Conservation (phyloP, 202 grass and related monocot genomes). For the Digitaria exilis region DNA sequence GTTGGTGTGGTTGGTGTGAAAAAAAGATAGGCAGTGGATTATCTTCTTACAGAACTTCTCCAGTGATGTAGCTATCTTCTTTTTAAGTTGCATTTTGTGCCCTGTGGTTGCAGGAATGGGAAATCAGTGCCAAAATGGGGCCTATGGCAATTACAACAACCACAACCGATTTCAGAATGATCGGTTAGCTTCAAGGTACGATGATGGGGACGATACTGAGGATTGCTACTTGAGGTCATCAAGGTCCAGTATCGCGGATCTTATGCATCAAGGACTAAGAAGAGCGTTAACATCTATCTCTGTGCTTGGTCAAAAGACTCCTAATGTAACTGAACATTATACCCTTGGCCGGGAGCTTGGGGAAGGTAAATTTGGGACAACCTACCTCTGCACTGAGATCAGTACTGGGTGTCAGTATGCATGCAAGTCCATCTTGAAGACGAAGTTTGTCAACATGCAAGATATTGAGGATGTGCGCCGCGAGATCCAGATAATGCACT, state of each 20-base stretch:
- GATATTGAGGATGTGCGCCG: constrained; percentile 59
- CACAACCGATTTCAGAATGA: constrained; percentile 26
- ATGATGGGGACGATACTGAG: neutral
- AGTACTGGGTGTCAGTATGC: constrained; percentile 48
- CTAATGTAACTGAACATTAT: constrained; percentile 46
- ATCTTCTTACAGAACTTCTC: neutral
- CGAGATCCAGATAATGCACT: constrained; percentile 62
- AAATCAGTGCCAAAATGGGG: constrained; percentile 44
- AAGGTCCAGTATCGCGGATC: constrained; percentile 10
- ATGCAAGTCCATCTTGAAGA: constrained; percentile 57
- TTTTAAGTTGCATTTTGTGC: neutral
- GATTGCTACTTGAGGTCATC: constrained; percentile 20
- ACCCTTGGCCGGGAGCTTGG: constrained; percentile 48
- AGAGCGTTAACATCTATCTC: neutral
- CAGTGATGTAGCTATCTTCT: neutral
- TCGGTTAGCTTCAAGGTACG: constrained; percentile 7
- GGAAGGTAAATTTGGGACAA: constrained; percentile 46
- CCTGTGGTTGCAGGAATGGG: constrained; percentile 28
- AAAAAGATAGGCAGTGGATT: neutral
- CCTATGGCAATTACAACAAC: constrained; percentile 25
- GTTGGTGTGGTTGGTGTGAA: neutral
- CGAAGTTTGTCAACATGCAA: constrained; percentile 27
- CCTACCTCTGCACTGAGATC: constrained; percentile 54
- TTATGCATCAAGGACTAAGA: constrained; percentile 49
- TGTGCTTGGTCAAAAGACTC: constrained; percentile 41